Conservation (phyloP, 352 stramenopile species). For the Globisporangium splendens region DNA sequence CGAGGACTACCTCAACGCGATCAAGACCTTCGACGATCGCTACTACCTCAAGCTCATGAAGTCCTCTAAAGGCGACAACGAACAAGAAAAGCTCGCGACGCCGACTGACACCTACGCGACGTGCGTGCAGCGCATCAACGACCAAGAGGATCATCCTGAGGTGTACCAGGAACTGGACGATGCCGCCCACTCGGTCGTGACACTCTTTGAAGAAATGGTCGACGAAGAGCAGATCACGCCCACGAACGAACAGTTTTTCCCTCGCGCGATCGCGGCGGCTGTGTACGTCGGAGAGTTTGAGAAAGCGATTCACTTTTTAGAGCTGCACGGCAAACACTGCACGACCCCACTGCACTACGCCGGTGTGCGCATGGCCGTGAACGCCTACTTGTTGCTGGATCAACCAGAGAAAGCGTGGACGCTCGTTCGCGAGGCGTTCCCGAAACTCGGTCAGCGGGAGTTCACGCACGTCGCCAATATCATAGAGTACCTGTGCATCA, state of each 20-base stretch:
- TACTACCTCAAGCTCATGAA: conserved; percentile 31
- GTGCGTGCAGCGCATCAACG: conserved; percentile 34
- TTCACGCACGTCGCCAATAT: conserved; percentile 35
- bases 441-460: conserved; percentile 20
- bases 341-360: conserved; percentile 26
- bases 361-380: conserved; percentile 48
- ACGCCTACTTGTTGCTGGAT: conserved; percentile 52
- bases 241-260: conserved; percentile 31
- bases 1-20: conserved; percentile 48
- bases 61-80: conserved; percentile 12
- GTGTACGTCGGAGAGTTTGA: conserved; percentile 52
- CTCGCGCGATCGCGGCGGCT: conserved; percentile 48
- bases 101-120: conserved; percentile 40
- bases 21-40: conserved; percentile 39
- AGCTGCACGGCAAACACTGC: conserved; percentile 26
- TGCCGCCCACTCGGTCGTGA: conserved; percentile 28
- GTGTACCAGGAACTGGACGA: conserved; percentile 35
- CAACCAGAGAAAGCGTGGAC: conserved; percentile 34
- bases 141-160: conserved; percentile 43
- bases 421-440: conserved; percentile 31
- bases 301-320: conserved; percentile 35
- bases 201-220: conserved; percentile 66
- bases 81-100: conserved; percentile 17
- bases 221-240: conserved; percentile 36
- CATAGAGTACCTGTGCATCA: conserved; percentile 39